phyloP scores from a whole-genome alignment of 1,284 basidiomycete species.

The Naganishia albida region DNA sequence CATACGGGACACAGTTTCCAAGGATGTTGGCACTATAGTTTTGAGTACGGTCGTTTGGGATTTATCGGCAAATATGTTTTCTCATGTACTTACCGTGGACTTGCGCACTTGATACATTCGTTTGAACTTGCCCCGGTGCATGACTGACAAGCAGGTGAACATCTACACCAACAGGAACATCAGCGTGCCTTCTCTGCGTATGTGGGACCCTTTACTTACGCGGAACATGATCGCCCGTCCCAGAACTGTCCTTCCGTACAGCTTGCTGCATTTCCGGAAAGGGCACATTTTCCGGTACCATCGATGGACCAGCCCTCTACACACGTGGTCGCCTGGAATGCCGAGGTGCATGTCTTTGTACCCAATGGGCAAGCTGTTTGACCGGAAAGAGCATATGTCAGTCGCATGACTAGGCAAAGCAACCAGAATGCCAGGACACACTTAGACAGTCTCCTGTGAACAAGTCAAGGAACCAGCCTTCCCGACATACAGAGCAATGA shows the following conservation, averaged over 20 bases:
- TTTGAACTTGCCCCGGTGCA: constrained; percentile 48
- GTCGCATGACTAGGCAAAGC: not conserved
- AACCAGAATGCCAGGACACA: constrained; percentile 33
- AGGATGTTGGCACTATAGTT: constrained; percentile 39
- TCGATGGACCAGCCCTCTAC: constrained; percentile 39
- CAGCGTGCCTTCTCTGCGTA: not conserved
- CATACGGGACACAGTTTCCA: constrained; percentile 51
- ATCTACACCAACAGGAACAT: constrained; percentile 35
- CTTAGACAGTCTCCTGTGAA: constrained; percentile 48
- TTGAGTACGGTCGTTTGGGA: not conserved
- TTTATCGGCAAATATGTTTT: too few species aligned
- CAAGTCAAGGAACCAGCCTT: constrained; percentile 48
- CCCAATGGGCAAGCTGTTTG: constrained; percentile 53
- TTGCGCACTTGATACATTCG: constrained; percentile 49
- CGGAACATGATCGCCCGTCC: constrained; percentile 38
- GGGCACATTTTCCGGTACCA: constrained; percentile 42
- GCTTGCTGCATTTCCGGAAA: constrained; percentile 36
- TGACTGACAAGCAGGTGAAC: constrained; percentile 50
- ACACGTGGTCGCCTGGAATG: constrained; percentile 44
- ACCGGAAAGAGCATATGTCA: constrained; percentile 1
- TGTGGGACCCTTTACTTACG: constrained; percentile 36
- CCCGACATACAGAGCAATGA: constrained; percentile 51
- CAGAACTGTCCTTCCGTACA: constrained; percentile 48
- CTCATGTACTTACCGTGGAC: constrained; percentile 40
- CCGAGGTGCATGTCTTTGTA: constrained; percentile 46